Evolutionary conservation across 2,329 filamentous ascomycete species (phyloP).

Genomic region (Fusarium decemcellulare): DNA sequence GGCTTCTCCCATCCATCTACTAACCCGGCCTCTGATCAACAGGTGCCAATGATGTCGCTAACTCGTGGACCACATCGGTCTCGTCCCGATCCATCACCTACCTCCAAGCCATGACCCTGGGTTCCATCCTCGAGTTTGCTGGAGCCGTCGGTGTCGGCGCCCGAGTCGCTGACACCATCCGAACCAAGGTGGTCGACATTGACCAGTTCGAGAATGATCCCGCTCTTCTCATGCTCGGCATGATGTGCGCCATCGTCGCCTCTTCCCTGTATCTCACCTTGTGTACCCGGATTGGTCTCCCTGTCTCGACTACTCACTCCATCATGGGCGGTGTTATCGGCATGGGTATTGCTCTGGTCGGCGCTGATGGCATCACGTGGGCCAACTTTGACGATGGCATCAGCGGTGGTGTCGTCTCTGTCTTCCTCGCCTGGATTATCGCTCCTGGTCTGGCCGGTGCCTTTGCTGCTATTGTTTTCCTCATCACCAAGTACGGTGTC

Average conservation of each 20-base stretch:
- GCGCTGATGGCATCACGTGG: constrained; percentile 68
- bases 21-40: background rate
- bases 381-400: constrained; percentile 58
- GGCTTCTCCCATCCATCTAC: background rate
- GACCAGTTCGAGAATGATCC: constrained; percentile 63
- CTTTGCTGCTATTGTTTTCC: constrained; percentile 70
- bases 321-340: constrained; percentile 73
- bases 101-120: constrained; percentile 71
- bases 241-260: constrained; percentile 69
- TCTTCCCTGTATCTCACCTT: constrained; percentile 70
- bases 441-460: constrained; percentile 69
- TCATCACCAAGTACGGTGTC: constrained; percentile 71
- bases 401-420: constrained; percentile 61
- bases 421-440: constrained; percentile 74
- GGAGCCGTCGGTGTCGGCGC: constrained; percentile 73
- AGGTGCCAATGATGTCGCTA: constrained; percentile 75
- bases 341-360: constrained; percentile 70
- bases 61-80: constrained; percentile 82
- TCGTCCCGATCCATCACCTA: constrained; percentile 77
- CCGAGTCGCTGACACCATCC: constrained; percentile 73
- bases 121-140: constrained; percentile 72
- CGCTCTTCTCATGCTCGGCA: constrained; percentile 70
- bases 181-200: constrained; percentile 71
- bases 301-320: constrained; percentile 74
- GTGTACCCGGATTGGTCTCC: constrained; percentile 67